A percentile compares a stretch with the other conserved stretches of the same genome.
Evolutionary conservation across 495 filamentous ascomycete species (phyloP).

Genomic region (Penicillium pulvis): DNA sequence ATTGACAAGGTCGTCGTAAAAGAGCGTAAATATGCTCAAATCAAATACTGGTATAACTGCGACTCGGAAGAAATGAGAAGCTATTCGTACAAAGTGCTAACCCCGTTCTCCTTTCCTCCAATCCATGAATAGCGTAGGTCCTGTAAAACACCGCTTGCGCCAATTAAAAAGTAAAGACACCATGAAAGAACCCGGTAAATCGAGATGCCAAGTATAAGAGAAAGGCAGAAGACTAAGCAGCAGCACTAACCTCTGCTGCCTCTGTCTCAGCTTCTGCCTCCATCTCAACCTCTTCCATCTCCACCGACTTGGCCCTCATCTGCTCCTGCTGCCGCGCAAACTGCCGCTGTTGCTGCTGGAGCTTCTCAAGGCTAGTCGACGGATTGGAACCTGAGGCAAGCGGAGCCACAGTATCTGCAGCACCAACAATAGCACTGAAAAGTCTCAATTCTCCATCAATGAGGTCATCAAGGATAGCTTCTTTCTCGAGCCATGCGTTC

Average conservation of each 20-base stretch:
- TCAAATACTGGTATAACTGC: not conserved
- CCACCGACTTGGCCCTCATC: constrained; percentile 21
- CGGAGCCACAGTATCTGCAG: constrained; percentile 13
- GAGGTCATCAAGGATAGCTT: constrained; percentile 61
- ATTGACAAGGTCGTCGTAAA: constrained; percentile 18
- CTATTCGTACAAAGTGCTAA: constrained; percentile 29
- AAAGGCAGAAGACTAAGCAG: constrained; percentile 1
- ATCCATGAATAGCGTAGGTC: not conserved
- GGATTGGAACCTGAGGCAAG: constrained; percentile 20
- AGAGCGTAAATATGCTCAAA: not conserved
- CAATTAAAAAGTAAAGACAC: not conserved
- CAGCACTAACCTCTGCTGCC: constrained; percentile 6
- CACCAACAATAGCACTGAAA: constrained; percentile 38
- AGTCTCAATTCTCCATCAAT: constrained; percentile 58
- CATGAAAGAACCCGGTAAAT: not conserved
- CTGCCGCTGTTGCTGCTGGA: constrained; percentile 29
- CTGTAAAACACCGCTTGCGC: not conserved
- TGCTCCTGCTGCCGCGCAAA: constrained; percentile 29
- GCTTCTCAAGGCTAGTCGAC: constrained; percentile 28
- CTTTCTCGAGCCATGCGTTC: constrained; percentile 84
- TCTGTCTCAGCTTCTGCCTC: constrained; percentile 17
- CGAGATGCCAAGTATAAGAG: not conserved
- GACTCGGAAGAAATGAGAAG: constrained; percentile 4
- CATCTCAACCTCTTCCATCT: constrained; percentile 16
- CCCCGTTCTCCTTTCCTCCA: constrained; percentile 7